Conservation (phyloP, 768 basidiomycete species). For the Amanita rimosa region DNA sequence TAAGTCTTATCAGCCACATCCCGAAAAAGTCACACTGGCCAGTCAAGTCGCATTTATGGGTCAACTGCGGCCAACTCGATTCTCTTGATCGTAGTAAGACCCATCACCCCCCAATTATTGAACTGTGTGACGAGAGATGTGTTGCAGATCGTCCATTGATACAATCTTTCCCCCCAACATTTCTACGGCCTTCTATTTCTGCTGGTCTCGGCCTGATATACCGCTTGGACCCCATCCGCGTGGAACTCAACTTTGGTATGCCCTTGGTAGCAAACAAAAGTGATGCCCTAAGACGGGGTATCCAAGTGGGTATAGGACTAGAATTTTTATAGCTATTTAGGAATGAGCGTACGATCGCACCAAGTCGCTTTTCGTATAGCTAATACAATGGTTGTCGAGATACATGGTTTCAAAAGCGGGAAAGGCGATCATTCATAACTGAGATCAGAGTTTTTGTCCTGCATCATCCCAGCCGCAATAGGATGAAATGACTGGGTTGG, state of each 20-base stretch:
- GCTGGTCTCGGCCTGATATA: slow-evolving; percentile 80
- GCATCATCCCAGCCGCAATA: slow-evolving; percentile 59
- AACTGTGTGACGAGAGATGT: not conserved
- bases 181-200: slow-evolving; percentile 58
- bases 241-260: slow-evolving; percentile 83
- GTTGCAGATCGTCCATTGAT: slow-evolving; percentile 22
- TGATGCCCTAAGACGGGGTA: slow-evolving; percentile 57
- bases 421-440: slow-evolving; percentile 25
- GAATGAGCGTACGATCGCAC: too few relatives aligned
- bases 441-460: slow-evolving; percentile 52
- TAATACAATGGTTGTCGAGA: too few relatives aligned
- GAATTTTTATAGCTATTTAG: slow-evolving; percentile 46
- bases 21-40: slow-evolving; percentile 76
- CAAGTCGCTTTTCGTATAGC: too few relatives aligned
- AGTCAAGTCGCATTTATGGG: slow-evolving; percentile 66
- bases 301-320: slow-evolving; percentile 74
- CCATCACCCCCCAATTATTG: not conserved
- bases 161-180: slow-evolving; percentile 26
- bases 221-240: slow-evolving; percentile 69
- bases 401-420: too few relatives aligned
- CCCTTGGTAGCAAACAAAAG: slow-evolving; percentile 61
- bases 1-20: slow-evolving; percentile 65
- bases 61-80: slow-evolving; percentile 75
- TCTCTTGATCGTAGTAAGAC: slow-evolving; percentile 42
- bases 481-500: not conserved